Conservation (phyloP, 129 eudicot genomes). For the Artemisia annua region DNA sequence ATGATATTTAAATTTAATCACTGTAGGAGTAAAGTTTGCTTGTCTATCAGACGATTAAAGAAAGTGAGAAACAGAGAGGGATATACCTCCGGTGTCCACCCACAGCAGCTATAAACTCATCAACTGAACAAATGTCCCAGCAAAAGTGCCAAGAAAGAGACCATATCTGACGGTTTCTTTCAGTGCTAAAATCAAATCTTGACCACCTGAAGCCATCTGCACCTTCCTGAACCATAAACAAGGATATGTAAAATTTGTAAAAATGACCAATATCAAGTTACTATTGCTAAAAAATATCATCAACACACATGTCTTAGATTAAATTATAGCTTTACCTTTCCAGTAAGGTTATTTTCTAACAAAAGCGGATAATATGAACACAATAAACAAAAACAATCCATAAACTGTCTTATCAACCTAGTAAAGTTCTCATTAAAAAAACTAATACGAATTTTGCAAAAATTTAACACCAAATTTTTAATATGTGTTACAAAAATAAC, state of each 20-base stretch:
- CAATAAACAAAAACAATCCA: background rate
- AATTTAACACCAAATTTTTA: background rate
- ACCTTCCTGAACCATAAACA: slow-evolving; percentile 55
- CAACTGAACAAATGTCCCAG: slow-evolving; percentile 97
- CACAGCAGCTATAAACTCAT: slow-evolving; percentile 75
- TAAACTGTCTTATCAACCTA: background rate
- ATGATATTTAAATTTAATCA: background rate
- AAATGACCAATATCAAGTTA: slow-evolving; percentile 3
- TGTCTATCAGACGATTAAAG: background rate
- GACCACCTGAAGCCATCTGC: slow-evolving; percentile 65
- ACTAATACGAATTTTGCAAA: background rate
- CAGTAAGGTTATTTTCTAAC: slow-evolving; percentile 18
- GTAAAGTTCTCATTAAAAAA: background rate
- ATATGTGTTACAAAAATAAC: background rate
- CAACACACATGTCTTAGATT: background rate
- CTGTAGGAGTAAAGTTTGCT: background rate
- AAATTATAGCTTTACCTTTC: background rate
- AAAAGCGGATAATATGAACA: slow-evolving; percentile 10
- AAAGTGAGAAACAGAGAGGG: slow-evolving; percentile 4
- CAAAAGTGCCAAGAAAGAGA: slow-evolving; percentile 88
- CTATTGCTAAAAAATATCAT: slow-evolving; percentile 1
- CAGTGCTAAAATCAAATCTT: slow-evolving; percentile 70
- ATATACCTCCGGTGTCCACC: slow-evolving; percentile 85
- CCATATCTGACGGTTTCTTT: slow-evolving; percentile 95
- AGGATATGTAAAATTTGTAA: slow-evolving; percentile 7